These are phyloP conservation scores for Ophiocordyceps camponoti-floridani DNA, from an alignment of 2,329 filamentous ascomycete species.

Conservation along the genomic window DNA sequence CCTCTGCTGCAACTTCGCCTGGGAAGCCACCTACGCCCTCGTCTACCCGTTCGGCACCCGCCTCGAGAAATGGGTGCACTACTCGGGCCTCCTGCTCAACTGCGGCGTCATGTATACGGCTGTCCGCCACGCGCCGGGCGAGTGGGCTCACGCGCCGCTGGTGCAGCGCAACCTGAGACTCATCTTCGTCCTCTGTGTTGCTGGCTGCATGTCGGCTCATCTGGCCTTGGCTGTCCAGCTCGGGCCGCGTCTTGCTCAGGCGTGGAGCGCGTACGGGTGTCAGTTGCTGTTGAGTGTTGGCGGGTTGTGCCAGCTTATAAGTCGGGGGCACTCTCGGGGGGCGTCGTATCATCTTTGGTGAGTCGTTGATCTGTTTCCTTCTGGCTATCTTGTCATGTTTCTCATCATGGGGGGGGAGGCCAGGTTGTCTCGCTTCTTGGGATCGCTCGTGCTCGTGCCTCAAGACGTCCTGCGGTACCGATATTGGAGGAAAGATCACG, in stretches of 20 bases:
- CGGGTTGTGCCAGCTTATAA: background rate
- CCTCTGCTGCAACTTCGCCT: conserved; percentile 1
- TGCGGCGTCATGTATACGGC: conserved; percentile 2
- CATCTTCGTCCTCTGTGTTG: background rate
- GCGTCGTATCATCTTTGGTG: conserved; percentile 1
- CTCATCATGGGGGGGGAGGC: background rate
- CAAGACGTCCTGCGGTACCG: conserved; percentile 1
- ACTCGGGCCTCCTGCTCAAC: background rate
- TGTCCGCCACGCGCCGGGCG: background rate
- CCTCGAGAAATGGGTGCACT: background rate
- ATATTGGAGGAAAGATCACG: conserved; percentile 1
- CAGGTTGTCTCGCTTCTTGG: conserved; percentile 1
- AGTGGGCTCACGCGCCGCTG: conserved; percentile 1
- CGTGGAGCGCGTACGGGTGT: conserved; percentile 1
- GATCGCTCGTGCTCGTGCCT: conserved; percentile 1
- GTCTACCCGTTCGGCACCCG: background rate
- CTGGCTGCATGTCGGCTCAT: conserved; percentile 1
- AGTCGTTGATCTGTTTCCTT: background rate
- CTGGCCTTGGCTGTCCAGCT: background rate
- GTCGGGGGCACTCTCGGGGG: background rate
- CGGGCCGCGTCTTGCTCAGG: background rate
- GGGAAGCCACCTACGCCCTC: conserved; percentile 1
- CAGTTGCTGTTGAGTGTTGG: conserved; percentile 1
- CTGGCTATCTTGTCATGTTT: background rate
- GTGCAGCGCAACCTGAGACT: background rate